phyloP scores from a whole-genome alignment of 345 rosid species.

The Leavenworthia alabamica region DNA sequence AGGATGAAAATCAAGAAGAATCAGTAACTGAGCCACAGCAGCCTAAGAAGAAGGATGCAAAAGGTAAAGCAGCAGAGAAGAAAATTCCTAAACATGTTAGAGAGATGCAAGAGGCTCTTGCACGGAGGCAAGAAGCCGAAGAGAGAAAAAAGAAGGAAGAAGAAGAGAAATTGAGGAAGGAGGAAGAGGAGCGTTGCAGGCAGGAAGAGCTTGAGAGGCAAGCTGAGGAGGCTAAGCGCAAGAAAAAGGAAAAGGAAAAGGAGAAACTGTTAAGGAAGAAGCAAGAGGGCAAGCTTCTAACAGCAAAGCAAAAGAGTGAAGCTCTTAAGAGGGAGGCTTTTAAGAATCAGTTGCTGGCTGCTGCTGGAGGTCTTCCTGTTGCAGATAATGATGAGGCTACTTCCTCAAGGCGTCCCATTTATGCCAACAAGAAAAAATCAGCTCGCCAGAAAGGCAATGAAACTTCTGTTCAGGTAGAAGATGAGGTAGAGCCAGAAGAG shows the following conservation, averaged over 20 bases:
- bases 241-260: slow-evolving; percentile 81
- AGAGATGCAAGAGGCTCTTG: slow-evolving; percentile 93
- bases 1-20: slow-evolving; percentile 49
- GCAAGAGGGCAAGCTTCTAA: slow-evolving; percentile 81
- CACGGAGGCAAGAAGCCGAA: slow-evolving; percentile 70
- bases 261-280: slow-evolving; percentile 82
- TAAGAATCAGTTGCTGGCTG: slow-evolving; percentile 73
- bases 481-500: slow-evolving; percentile 39
- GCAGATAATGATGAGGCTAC: slow-evolving; percentile 46
- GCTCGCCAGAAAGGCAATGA: slow-evolving; percentile 56
- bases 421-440: slow-evolving; percentile 71
- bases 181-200: slow-evolving; percentile 78
- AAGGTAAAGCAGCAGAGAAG: slow-evolving; percentile 77
- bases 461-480: slow-evolving; percentile 41
- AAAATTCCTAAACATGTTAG: slow-evolving; percentile 88
- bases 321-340: slow-evolving; percentile 79
- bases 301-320: slow-evolving; percentile 86
- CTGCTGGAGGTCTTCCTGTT: slow-evolving; percentile 39
- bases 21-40: slow-evolving; percentile 41
- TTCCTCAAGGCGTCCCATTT: slow-evolving; percentile 65
- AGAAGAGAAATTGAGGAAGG: slow-evolving; percentile 80
- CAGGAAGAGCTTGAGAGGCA: slow-evolving; percentile 84
- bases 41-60: slow-evolving; percentile 61
- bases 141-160: slow-evolving; percentile 79
- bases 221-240: slow-evolving; percentile 92